phyloP scores from a whole-genome alignment of 805 yeast species.

The Schizosaccharomyces cryophilus region DNA sequence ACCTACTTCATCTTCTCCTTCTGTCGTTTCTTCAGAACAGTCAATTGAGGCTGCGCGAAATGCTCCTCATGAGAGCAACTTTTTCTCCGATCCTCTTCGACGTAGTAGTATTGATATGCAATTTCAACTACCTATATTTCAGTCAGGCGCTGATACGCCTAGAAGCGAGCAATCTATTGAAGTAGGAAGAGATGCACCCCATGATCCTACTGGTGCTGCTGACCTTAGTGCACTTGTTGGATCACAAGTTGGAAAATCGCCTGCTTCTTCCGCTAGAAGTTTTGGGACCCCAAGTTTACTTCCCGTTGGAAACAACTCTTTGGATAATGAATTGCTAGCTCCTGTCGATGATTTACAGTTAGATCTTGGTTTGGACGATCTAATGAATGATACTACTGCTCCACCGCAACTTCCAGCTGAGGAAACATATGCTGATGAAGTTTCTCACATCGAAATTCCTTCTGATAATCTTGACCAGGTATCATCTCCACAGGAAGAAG shows the following conservation, averaged over 20 bases:
- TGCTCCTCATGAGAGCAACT: not conserved
- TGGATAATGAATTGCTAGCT: constrained; percentile 1
- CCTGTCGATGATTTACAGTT: constrained; percentile 1
- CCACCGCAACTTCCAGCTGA: not conserved
- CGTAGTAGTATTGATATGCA: not conserved
- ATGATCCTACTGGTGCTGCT: not conserved
- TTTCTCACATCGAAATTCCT: not conserved
- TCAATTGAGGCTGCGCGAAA: constrained; percentile 2
- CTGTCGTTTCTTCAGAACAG: constrained; percentile 8
- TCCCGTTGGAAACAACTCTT: not conserved
- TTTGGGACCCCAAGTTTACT: not conserved
- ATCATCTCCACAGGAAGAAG: not conserved
- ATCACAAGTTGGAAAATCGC: not conserved
- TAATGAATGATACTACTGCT: not conserved
- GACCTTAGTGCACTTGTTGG: not conserved
- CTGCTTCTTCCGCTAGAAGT: not conserved
- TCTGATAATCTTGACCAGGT: not conserved
- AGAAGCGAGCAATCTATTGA: not conserved
- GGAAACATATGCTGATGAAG: not conserved
- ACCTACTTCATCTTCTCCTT: constrained; percentile 9
- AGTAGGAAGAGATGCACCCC: constrained; percentile 1
- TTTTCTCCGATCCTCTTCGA: not conserved
- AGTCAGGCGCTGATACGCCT: not conserved
- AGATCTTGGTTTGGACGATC: constrained; percentile 1
- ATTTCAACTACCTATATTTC: not conserved